A percentile compares a stretch with the other conserved stretches of the same genome.
Evolutionary conservation across 169 alveolate species (phyloP).

Genomic region (Cryptosporidium tyzzeri): DNA sequence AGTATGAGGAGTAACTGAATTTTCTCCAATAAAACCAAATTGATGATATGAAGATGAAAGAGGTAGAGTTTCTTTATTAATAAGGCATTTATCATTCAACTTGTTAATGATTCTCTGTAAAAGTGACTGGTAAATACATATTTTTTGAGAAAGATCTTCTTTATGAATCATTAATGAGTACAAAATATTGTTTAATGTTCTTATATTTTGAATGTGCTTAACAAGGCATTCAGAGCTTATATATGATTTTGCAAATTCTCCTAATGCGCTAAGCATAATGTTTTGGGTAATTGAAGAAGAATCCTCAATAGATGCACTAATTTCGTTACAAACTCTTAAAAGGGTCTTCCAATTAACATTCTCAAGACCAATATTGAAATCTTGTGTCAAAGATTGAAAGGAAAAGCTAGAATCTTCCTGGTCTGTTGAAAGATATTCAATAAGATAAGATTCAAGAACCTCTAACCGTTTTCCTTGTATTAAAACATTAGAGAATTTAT

Average conservation of each 20-base stretch:
- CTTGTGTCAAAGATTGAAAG: conserved; percentile 1
- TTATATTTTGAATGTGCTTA: not conserved
- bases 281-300: not conserved
- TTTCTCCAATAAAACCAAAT: not conserved
- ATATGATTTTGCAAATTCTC: not conserved
- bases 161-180: conserved; percentile 37
- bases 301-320: conserved; percentile 9
- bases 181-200: not conserved
- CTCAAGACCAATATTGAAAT: not conserved
- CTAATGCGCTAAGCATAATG: not conserved
- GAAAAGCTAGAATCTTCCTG: not conserved
- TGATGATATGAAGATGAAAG: conserved; percentile 23
- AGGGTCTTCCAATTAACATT: conserved; percentile 15
- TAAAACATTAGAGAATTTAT: conserved; percentile 12
- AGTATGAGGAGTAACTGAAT: conserved; percentile 36
- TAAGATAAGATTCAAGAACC: conserved; percentile 3
- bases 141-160: not conserved
- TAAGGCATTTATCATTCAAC: not conserved
- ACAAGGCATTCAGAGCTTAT: not conserved
- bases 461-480: conserved; percentile 26
- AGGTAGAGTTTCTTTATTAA: not conserved
- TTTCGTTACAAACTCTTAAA: conserved; percentile 13
- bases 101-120: not conserved
- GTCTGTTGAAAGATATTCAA: not conserved
- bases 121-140: conserved; percentile 9